These are phyloP conservation scores for Rachicladosporium sp. DNA, from an alignment of 2,329 filamentous ascomycete species.

Conservation along the genomic window DNA sequence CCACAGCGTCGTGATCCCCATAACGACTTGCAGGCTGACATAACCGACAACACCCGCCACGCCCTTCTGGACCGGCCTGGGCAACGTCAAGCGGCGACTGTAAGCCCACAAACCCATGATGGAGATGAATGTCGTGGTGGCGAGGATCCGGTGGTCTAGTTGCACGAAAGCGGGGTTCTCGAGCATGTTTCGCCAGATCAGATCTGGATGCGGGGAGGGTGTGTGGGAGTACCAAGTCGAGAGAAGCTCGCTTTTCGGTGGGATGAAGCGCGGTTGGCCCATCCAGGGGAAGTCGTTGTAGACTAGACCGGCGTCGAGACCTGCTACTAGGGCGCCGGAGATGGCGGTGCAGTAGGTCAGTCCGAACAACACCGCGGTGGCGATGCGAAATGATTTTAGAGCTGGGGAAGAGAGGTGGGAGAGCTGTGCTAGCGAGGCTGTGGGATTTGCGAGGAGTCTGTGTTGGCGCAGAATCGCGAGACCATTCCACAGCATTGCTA, in stretches of 20 bases:
- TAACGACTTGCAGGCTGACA: constrained; percentile 64
- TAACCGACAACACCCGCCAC: constrained; percentile 73
- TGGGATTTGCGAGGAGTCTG: constrained; percentile 55
- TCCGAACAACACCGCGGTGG: constrained; percentile 55
- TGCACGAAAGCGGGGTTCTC: constrained; percentile 95
- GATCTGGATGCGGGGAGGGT: constrained; percentile 58
- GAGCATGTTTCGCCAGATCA: constrained; percentile 95
- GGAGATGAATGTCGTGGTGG: constrained; percentile 74
- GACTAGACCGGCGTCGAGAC: constrained; percentile 89
- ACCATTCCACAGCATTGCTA: constrained; percentile 85
- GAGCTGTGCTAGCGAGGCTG: constrained; percentile 43
- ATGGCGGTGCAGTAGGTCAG: constrained; percentile 84
- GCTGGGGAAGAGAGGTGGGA: constrained; percentile 51
- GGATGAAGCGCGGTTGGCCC: constrained; percentile 63
- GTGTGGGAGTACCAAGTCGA: constrained; percentile 73
- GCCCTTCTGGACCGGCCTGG: constrained; percentile 54
- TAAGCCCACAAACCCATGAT: constrained; percentile 74
- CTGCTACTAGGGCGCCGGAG: constrained; percentile 86
- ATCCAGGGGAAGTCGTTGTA: constrained; percentile 98
- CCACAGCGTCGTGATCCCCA: constrained; percentile 83
- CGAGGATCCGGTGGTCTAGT: constrained; percentile 86
- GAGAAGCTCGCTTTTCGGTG: constrained; percentile 72
- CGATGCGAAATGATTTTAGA: constrained; percentile 60
- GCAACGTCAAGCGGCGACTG: constrained; percentile 50
- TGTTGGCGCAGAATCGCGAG: constrained; percentile 71